Conservation (phyloP, 2,329 filamentous ascomycete species). For the Daldinia sp. region DNA sequence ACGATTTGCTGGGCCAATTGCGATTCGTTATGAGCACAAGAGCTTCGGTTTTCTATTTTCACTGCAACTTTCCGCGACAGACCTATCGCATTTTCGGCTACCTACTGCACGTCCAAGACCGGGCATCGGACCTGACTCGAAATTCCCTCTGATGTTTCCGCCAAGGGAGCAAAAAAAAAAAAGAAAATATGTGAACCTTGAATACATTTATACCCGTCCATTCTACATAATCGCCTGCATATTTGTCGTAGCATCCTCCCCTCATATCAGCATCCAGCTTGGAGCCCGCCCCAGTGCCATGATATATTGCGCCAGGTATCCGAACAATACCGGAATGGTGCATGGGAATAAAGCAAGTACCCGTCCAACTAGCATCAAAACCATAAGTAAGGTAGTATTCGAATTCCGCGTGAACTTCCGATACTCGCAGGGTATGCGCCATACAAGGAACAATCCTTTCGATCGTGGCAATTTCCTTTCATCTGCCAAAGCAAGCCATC, state of each 20-base stretch:
- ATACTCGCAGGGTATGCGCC: slow-evolving; percentile 29
- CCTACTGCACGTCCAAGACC: not conserved
- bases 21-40: not conserved
- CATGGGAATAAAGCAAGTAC: slow-evolving; percentile 22
- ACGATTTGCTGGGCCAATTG: no score
- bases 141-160: no score
- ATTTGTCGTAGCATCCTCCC: no score
- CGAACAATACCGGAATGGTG: slow-evolving; percentile 10
- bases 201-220: not conserved
- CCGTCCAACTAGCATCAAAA: slow-evolving; percentile 12
- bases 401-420: slow-evolving; percentile 24
- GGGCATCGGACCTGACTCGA: not conserved
- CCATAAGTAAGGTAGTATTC: slow-evolving; percentile 15
- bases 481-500: no score
- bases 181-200: no score
- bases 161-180: no score
- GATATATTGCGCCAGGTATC: not conserved
- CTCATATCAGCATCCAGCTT: no score
- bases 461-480: no score
- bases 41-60: not conserved
- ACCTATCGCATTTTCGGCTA: not conserved
- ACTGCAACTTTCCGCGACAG: not conserved
- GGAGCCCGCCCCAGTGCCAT: no score
- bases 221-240: not conserved
- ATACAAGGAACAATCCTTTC: slow-evolving; percentile 1